Conservation (phyloP, 257 asterid genomes). For the Solanum chilense region DNA sequence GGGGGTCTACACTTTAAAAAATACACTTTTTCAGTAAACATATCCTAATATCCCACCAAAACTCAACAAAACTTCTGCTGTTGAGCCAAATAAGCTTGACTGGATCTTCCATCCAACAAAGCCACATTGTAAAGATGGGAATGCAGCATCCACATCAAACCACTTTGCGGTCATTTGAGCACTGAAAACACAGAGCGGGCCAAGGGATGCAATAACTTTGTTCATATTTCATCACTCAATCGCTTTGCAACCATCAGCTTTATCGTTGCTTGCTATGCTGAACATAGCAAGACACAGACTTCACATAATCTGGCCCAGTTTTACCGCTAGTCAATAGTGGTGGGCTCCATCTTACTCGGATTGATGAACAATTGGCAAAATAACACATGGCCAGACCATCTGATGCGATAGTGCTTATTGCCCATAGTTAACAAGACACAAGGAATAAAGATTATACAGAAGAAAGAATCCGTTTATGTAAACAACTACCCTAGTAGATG, state of each 20-base stretch:
- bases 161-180: not conserved
- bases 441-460: not conserved
- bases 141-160: not conserved
- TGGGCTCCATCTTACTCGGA: not conserved
- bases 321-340: not conserved
- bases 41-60: constrained; percentile 32
- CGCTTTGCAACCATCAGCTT: not conserved
- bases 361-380: not conserved
- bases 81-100: constrained; percentile 1
- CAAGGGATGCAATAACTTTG: not conserved
- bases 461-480: not conserved
- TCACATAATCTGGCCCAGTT: not conserved
- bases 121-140: not conserved
- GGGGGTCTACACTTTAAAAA: constrained; percentile 37
- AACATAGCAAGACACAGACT: not conserved
- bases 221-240: not conserved
- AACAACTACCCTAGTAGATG: not conserved
- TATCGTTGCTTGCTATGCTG: not conserved
- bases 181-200: not conserved
- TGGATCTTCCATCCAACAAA: constrained; percentile 9
- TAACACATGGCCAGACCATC: not conserved
- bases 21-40: constrained; percentile 20
- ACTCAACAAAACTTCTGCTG: constrained; percentile 23
- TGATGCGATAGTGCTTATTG: not conserved
- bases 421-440: not conserved